Evolutionary conservation across 2,329 filamentous ascomycete species (phyloP).

Genomic region (Diaporthe humulicola): DNA sequence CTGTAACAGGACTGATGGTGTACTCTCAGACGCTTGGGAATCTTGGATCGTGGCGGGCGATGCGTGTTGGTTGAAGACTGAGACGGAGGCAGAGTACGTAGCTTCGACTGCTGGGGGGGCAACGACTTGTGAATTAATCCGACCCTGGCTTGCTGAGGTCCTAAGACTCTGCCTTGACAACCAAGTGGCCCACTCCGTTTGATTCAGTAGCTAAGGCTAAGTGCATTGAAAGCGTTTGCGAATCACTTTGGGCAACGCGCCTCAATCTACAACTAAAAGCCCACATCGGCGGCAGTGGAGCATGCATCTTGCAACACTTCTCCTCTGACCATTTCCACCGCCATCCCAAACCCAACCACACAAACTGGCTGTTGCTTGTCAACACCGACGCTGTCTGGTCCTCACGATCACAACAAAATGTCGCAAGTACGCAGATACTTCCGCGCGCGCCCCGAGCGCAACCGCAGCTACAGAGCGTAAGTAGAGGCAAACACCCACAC

Average conservation of each 20-base stretch:
- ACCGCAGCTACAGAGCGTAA: neutral
- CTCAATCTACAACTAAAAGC: neutral
- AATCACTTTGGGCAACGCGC: neutral
- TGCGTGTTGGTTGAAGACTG: neutral
- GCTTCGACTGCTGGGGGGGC: no score
- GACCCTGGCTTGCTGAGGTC: no score
- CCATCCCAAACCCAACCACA: neutral
- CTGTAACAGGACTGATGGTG: neutral
- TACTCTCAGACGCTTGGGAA: neutral
- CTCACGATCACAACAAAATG: neutral
- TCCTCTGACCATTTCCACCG: neutral
- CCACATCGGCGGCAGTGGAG: neutral
- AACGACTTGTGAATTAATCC: no score
- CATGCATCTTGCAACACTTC: neutral
- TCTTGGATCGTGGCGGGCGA: neutral
- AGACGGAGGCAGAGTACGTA: no score
- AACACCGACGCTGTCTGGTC: neutral
- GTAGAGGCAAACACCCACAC: rapidly evolving
- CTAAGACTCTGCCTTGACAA: no score
- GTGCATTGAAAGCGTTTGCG: no score
- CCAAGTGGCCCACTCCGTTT: no score
- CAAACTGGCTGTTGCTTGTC: no score
- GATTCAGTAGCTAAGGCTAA: no score
- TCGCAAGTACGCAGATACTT: neutral
- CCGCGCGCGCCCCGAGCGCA: neutral